These are phyloP conservation scores for Pseudevernia furfuracea DNA, from an alignment of 495 filamentous ascomycete genomes.

Conservation along the genomic window DNA sequence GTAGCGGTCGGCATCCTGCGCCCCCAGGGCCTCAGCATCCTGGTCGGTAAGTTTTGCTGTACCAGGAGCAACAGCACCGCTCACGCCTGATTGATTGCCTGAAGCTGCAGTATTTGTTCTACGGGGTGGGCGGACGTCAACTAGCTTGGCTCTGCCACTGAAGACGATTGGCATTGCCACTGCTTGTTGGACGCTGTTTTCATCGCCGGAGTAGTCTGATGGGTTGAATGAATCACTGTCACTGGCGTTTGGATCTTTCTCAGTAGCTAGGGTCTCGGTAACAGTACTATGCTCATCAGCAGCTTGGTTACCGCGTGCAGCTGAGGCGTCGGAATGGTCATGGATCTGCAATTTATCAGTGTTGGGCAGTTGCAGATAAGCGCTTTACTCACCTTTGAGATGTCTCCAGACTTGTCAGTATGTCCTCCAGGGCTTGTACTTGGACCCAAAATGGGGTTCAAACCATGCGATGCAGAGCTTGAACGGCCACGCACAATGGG, in stretches of 20 bases:
- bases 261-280: not conserved
- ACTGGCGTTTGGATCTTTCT: not conserved
- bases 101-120: not conserved
- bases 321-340: not conserved
- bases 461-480: not conserved
- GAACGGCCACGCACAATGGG: not conserved
- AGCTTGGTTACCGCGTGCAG: not conserved
- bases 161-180: not conserved
- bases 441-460: not conserved
- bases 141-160: not conserved
- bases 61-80: not conserved
- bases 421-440: not conserved
- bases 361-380: not conserved
- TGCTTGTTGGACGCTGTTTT: slow-evolving; percentile 9
- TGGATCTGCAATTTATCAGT: not conserved
- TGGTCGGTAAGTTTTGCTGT: not conserved
- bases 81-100: not conserved
- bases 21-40: not conserved
- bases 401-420: not conserved
- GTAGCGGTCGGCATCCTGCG: slow-evolving; percentile 1
- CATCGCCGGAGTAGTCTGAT: slow-evolving; percentile 9
- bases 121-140: not conserved
- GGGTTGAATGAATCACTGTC: slow-evolving; percentile 7
- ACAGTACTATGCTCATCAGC: not conserved
- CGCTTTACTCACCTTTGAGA: not conserved